phyloP scores from a whole-genome alignment of 2,329 filamentous ascomycete genomes.

The Calonectria crousiana region DNA sequence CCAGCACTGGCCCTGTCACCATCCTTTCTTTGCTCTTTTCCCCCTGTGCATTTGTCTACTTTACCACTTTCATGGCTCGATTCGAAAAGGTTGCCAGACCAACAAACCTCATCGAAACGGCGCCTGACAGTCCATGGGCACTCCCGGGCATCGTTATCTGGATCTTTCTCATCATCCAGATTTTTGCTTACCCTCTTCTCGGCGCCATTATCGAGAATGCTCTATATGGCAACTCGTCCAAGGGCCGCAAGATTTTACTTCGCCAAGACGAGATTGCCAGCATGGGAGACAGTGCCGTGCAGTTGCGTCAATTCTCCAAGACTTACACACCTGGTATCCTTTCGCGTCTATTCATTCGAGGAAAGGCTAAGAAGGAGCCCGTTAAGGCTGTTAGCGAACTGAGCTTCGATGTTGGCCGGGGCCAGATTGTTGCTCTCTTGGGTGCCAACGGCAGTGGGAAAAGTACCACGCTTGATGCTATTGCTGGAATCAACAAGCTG shows the following conservation, averaged over 20 bases:
- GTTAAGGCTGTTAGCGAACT: conserved; percentile 85
- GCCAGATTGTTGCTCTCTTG: conserved; percentile 87
- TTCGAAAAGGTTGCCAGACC: conserved; percentile 74
- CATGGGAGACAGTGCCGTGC: conserved; percentile 68
- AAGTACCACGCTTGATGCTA: conserved; percentile 88
- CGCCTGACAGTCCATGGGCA: conserved; percentile 75
- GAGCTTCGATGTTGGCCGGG: conserved; percentile 77
- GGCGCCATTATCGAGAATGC: conserved; percentile 79
- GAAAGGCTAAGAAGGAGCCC: conserved; percentile 61
- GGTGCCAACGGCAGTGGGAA: conserved; percentile 94
- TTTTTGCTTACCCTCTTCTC: conserved; percentile 80
- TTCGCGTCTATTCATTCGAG: conserved; percentile 62
- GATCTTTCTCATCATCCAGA: conserved; percentile 82
- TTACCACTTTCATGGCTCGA: conserved; percentile 79
- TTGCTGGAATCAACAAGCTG: conserved; percentile 83
- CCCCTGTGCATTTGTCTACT: conserved; percentile 89
- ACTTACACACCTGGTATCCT: conserved; percentile 77
- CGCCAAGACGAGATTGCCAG: conserved; percentile 42
- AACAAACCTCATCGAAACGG: conserved; percentile 70
- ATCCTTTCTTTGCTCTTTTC: conserved; percentile 83
- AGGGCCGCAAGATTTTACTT: conserved; percentile 66
- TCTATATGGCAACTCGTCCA: conserved; percentile 80
- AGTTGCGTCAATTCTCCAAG: conserved; percentile 81
- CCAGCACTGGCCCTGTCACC: conserved; percentile 73
- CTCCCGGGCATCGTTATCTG: conserved; percentile 82